Conservation (phyloP, 2,329 filamentous ascomycete species). For the Rosellinia necatrix region DNA sequence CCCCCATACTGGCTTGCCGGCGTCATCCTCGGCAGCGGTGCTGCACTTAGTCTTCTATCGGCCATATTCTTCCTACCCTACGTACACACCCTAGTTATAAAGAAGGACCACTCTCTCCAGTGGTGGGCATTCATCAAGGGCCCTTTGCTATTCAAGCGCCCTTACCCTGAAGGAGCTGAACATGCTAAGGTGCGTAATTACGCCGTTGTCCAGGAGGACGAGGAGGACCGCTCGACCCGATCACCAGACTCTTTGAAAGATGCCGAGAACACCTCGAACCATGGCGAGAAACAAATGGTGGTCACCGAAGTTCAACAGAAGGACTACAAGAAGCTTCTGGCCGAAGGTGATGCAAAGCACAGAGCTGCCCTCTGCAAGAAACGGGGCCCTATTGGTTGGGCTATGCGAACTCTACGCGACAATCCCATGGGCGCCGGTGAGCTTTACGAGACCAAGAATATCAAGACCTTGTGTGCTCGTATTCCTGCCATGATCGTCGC, state of each 20-base stretch:
- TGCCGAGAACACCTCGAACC: conserved; percentile 32
- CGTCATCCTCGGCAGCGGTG: conserved; percentile 68
- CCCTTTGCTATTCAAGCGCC: conserved; percentile 67
- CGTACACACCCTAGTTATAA: conserved; percentile 68
- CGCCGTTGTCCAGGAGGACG: conserved; percentile 71
- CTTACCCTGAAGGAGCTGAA: conserved; percentile 56
- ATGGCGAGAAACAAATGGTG: conserved; percentile 51
- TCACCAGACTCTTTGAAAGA: conserved; percentile 23
- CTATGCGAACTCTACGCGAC: conserved; percentile 75
- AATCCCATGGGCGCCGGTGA: conserved; percentile 74
- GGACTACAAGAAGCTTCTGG: conserved; percentile 66
- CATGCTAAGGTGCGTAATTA: conserved; percentile 71
- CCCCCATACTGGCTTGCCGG: conserved; percentile 68
- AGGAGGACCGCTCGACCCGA: conserved; percentile 42
- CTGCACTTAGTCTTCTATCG: conserved; percentile 62
- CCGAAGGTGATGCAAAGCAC: conserved; percentile 59
- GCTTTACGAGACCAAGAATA: conserved; percentile 76
- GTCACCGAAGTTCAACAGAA: conserved; percentile 54
- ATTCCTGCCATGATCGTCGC: conserved; percentile 69
- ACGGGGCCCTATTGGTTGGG: conserved; percentile 77
- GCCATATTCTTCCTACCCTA: conserved; percentile 76
- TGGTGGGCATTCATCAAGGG: conserved; percentile 67
- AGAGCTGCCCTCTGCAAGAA: conserved; percentile 67
- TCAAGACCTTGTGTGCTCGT: conserved; percentile 65
- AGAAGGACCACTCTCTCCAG: conserved; percentile 67